A percentile compares a stretch with the other conserved stretches of the same genome.
Conservation (phyloP, 2,329 filamentous ascomycete species). For the Colletotrichum tofieldiae region DNA sequence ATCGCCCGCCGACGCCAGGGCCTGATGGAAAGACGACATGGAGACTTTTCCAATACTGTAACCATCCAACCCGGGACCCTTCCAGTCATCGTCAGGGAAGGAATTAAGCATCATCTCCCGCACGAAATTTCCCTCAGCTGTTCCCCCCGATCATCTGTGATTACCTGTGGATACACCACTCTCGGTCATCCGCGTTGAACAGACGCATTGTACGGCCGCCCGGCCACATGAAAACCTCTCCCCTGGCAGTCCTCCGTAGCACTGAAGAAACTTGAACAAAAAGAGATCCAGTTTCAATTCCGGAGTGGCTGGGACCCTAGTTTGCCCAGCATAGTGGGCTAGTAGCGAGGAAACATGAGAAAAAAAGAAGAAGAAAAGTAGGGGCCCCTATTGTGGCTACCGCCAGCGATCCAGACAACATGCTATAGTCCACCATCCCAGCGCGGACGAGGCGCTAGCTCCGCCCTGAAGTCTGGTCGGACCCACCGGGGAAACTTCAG, state of each 20-base stretch:
- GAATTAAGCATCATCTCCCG: conserved; percentile 36
- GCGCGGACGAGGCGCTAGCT: conserved; percentile 16
- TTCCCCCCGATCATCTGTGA: conserved; percentile 31
- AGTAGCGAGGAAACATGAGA: conserved; percentile 5
- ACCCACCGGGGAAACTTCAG: conserved; percentile 25
- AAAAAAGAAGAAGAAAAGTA: background rate
- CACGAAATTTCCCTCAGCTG: conserved; percentile 21
- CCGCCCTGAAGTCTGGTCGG: conserved; percentile 17
- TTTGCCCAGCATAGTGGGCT: background rate
- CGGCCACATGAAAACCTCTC: conserved; percentile 8
- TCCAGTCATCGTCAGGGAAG: background rate
- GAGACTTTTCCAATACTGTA: background rate
- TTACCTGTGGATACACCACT: conserved; percentile 36
- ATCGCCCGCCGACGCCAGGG: conserved; percentile 14
- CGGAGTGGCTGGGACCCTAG: conserved; percentile 31
- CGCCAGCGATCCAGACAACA: conserved; percentile 14
- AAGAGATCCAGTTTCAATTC: conserved; percentile 35
- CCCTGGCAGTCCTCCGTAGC: conserved; percentile 10
- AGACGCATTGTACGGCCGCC: conserved; percentile 13
- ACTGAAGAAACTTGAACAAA: conserved; percentile 24
- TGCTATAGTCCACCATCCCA: conserved; percentile 19
- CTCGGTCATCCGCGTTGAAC: conserved; percentile 33
- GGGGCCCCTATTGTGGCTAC: conserved; percentile 41
- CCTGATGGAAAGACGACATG: background rate
- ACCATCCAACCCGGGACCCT: conserved; percentile 8